These are phyloP conservation scores for Trametes sanguinea DNA, from an alignment of 768 basidiomycete species.

Conservation along the genomic window DNA sequence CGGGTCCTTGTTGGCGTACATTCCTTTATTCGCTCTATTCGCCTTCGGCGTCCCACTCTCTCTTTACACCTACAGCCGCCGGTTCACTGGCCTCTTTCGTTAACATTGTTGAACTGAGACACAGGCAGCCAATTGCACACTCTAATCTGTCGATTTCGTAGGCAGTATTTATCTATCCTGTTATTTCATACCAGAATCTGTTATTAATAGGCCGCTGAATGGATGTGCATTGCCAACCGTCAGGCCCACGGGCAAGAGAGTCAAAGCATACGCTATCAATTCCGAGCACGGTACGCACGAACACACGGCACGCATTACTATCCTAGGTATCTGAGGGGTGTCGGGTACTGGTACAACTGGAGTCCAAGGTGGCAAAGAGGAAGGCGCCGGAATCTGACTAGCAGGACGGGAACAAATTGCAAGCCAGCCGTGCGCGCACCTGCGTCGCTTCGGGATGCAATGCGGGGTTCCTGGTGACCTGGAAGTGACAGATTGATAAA, in stretches of 20 bases:
- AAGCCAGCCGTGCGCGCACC: conserved; percentile 25
- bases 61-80: not conserved
- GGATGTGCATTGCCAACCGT: no score
- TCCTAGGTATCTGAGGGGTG: conserved; percentile 9
- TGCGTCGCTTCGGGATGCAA: conserved; percentile 21
- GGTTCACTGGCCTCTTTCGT: not conserved
- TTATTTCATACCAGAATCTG: not conserved
- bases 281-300: conserved; percentile 6
- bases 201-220: not conserved
- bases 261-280: conserved; percentile 3
- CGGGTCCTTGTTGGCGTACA: not conserved
- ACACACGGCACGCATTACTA: conserved; percentile 12
- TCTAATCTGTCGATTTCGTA: not conserved
- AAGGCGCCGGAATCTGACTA: conserved; percentile 20
- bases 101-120: not conserved
- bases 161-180: not conserved
- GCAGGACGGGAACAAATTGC: conserved; percentile 19
- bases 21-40: not conserved
- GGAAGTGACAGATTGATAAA: conserved; percentile 24
- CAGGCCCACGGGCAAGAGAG: no score
- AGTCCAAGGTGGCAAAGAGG: conserved; percentile 2
- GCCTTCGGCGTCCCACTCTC: not conserved
- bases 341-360: conserved; percentile 9
- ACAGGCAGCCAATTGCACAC: no score
- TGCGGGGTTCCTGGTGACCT: conserved; percentile 12